Base-by-base conservation (phyloP, 768 basidiomycete genomes). In the Tricholoma furcatifolium region DNA sequence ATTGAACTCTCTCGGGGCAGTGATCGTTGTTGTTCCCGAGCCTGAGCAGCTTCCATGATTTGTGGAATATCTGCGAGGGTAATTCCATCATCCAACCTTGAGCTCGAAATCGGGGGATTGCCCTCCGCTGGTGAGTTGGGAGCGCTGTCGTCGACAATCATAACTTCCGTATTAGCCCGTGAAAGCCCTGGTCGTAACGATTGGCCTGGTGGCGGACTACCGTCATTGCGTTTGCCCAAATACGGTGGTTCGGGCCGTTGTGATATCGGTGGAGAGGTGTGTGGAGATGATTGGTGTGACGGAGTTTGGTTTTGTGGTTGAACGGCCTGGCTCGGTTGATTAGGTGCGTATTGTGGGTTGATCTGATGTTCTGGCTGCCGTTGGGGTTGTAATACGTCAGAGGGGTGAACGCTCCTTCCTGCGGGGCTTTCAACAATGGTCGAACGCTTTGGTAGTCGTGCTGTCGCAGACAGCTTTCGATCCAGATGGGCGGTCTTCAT, bases 341-440 rank as follows among this genome's bases (percentile, higher is more conserved):
- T 60, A 44, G 65, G 68, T 24, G 64, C 66, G n/a, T 49, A 62
- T 42, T 59, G 65, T n/a, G 61, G 58, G 17, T 59, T 66, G 35
- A 65, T 64, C 35, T 70, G 66, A 11, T 68, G 66, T 21, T 77
- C 80, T 54, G 75, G 75, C 11, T 72, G 70, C 51, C 75, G 78
- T 57, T 83, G 82, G 7, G 69, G 63, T 45, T 70, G 75, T 14
- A 78, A 59, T 9, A 76, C 69, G 50, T 91, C 86, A 0, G 83
- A 82, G 15, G 88, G 80, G 61, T 91, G 87, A 5, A 89, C 93
- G 53, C 84, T 86, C 66, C 87, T 83, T 38, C 94, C 95, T 10
- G 92, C 80, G 38, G 97, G 97, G 61, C 91, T 93, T 69, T 99
- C 96, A 44, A 99, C 87, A 38, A 99, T 86, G 7, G 92, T 98